Conservation (phyloP, 2,329 filamentous ascomycete genomes). For the Nakataea oryzae region DNA sequence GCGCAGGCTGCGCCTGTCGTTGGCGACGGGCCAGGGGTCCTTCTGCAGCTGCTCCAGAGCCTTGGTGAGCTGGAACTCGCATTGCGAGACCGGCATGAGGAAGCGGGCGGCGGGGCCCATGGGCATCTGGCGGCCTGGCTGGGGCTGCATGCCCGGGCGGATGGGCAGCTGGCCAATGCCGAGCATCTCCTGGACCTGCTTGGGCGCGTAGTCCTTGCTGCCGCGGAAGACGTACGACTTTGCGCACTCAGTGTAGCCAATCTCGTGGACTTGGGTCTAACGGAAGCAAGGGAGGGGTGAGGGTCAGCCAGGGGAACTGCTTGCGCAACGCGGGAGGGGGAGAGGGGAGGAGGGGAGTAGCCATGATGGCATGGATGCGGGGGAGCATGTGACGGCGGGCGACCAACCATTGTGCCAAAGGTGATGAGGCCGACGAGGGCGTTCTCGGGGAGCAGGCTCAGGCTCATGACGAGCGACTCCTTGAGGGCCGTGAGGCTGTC, state of each 20-base stretch:
- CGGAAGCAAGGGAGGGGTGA: constrained; percentile 8
- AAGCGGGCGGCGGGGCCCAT: constrained; percentile 81
- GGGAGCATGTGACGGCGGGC: background rate
- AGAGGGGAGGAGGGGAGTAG: background rate
- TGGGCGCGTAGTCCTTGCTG: constrained; percentile 95
- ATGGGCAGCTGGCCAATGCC: constrained; percentile 64
- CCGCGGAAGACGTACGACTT: constrained; percentile 98
- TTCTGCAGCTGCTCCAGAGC: constrained; percentile 90
- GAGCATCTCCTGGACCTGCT: constrained; percentile 99
- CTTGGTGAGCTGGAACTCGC: constrained; percentile 95
- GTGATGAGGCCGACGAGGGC: constrained; percentile 76
- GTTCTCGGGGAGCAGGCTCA: constrained; percentile 72
- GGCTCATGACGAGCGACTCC: constrained; percentile 77
- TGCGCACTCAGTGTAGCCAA: constrained; percentile 94
- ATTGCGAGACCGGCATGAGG: constrained; percentile 86
- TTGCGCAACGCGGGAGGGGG: no score
- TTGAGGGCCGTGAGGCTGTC: constrained; percentile 75
- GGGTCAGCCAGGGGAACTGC: constrained; percentile 10
- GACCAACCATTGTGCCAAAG: constrained; percentile 78
- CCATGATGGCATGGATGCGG: background rate
- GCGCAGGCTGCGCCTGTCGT: constrained; percentile 78
- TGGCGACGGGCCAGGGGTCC: constrained; percentile 95
- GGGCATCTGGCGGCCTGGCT: constrained; percentile 62
- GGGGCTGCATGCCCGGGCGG: constrained; percentile 63
- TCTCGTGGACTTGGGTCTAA: constrained; percentile 89